Evolutionary conservation across 768 basidiomycete species (phyloP), one percentile per base, ranked within the genome.

Genomic region (Multifurca ochricompacta): DNA sequence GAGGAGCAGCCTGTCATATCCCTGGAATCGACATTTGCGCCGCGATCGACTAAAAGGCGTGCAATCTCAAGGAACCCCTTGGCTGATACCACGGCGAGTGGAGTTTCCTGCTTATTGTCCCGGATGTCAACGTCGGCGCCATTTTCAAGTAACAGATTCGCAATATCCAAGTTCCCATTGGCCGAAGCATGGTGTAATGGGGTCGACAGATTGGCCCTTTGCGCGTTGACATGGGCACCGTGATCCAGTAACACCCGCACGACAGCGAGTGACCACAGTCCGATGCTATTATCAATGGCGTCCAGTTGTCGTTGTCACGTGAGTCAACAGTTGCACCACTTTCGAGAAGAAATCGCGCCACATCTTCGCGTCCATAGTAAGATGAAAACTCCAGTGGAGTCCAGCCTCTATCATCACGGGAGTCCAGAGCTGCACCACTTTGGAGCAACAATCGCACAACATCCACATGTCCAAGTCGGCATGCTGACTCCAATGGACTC

Each of bases 31-130:
- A 1, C n/a, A 32, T 45, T 34, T 1, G 52, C 36, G 10, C 21
- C 21, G 7, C 21, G 14, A 8, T 46, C 27, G 28, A 45, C 23
- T 13, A 53, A 37, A 53, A 19, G n/a, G 28, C 27, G 36, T 23
- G 10, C 28, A 0, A 46, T 9, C 3, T 40, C 30, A 1, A 46
- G 2, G 0, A 19, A 19, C 7, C 35, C 19, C 0, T 5, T 0
- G 10, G 2, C 1, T n/a, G 28, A 18, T 8, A 31, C 30, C 1
- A 10, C 21, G 31, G 13, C n/a, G 47, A 32, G 3, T 44, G 28
- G 0, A 37, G 32, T n/a, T 31, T 32, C 37, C 28, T n/a, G n/a
- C 2, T 25, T 0, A 0, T 2, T 1, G 2, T 40, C 11, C 7
- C 11, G 21, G 6, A 2, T 4, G 19, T 54, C 34, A 0, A 48